Evolutionary conservation across 176 grass and related monocot species (phyloP), one percentile per base, ranked within the genome.

Genomic region (Eragrostis curvula): DNA sequence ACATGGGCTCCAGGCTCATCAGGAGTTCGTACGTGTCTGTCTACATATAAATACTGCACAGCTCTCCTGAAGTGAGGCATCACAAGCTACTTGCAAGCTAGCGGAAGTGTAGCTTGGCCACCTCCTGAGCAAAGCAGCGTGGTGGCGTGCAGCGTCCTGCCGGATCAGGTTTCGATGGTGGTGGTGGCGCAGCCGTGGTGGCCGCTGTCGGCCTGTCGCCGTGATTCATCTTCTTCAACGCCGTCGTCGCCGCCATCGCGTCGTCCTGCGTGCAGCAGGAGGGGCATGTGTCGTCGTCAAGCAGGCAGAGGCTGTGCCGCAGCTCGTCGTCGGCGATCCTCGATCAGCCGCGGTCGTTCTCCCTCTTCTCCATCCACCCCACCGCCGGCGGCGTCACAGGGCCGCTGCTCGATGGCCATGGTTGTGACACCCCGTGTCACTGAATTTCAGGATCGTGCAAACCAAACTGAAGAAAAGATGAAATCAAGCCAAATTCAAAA

Each of bases 161-260:
- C n/a, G 15, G 52, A 36, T 3, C 32, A 2, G 23, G 0, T 18
- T 57, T 13, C 4, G 32, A 58, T 25, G 7, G 57, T 39, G 25
- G 21, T 21, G 5, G 39, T 25, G 23, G 20, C 21, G 28, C 20
- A 7, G 23, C 63, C 12, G n/a, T 63, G 52, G 65, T 70, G 45
- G 85, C 39, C 60, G 68, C n/a, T n/a, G n/a, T n/a, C n/a, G n/a
- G n/a, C n/a, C 28, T 57, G 62, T 17, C 52, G 53, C 20, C 78
- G 66, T 83, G 80, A 58, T 84, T 88, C 74, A 3, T 79, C 74
- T 58, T 88, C 56, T 79, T 88, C 74, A 88, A 66, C 59, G 68
- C 30, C 49, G 12, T 88, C 8, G 68, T 88, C 59, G 21, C 58
- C 41, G 80, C 75, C 74, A 76, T 88, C 57, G 80, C 47, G 74